phyloP scores from a whole-genome alignment of 371 early-diverging fungal genomes.

The Rhizopus stolonifer region DNA sequence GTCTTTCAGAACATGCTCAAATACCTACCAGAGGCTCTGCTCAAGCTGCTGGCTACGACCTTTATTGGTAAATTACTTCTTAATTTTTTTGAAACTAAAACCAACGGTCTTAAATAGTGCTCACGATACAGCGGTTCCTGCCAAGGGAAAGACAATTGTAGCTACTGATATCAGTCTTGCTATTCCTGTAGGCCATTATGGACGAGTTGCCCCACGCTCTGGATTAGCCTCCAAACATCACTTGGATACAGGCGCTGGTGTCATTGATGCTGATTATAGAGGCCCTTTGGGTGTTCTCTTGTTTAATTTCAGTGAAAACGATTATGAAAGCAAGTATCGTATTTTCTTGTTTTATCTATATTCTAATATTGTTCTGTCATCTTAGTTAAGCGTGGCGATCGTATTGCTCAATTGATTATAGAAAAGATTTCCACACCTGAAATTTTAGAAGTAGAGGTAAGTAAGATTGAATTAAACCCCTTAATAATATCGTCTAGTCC shows the following conservation, averaged over 20 bases:
- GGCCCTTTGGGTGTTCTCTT: slow-evolving; percentile 79
- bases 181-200: slow-evolving; percentile 88
- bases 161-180: slow-evolving; percentile 83
- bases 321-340: slow-evolving; percentile 65
- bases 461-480: not conserved
- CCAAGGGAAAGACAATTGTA: slow-evolving; percentile 72
- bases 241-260: slow-evolving; percentile 95
- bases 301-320: slow-evolving; percentile 86
- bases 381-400: slow-evolving; percentile 87
- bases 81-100: not conserved
- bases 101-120: slow-evolving; percentile 47
- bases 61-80: slow-evolving; percentile 70
- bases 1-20: slow-evolving; percentile 65
- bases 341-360: not conserved
- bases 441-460: slow-evolving; percentile 74
- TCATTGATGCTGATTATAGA: slow-evolving; percentile 96
- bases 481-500: slow-evolving; percentile 29
- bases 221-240: slow-evolving; percentile 92
- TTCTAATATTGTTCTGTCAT: slow-evolving; percentile 22
- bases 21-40: slow-evolving; percentile 81
- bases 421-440: slow-evolving; percentile 85
- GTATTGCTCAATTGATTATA: slow-evolving; percentile 96
- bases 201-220: slow-evolving; percentile 93
- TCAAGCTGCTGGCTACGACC: slow-evolving; percentile 94
- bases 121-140: slow-evolving; percentile 65